A percentile compares a stretch with the other conserved stretches of the same genome.
These are phyloP conservation scores for Phytopythium ostracodes DNA, from an alignment of 352 stramenopile genomes.

Conservation along the genomic window DNA sequence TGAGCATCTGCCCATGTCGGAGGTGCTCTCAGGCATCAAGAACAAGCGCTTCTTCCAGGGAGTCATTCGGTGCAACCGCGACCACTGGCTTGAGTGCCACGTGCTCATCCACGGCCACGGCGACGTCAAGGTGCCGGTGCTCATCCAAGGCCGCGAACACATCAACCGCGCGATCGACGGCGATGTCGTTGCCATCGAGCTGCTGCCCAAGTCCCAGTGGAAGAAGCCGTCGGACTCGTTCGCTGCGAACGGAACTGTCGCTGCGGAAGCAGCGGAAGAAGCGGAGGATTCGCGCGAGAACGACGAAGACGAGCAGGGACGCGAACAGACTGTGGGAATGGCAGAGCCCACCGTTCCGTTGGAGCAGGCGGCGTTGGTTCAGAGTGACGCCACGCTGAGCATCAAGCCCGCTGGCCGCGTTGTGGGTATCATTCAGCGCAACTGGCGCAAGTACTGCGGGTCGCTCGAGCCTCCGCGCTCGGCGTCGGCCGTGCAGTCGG, in stretches of 20 bases:
- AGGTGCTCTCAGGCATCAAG: slow-evolving; percentile 83
- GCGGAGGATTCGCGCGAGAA: slow-evolving; percentile 39
- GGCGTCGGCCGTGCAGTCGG: slow-evolving; percentile 29
- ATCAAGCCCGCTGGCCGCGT: slow-evolving; percentile 78
- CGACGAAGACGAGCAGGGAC: slow-evolving; percentile 21
- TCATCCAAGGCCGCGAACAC: slow-evolving; percentile 75
- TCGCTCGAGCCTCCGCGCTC: slow-evolving; percentile 86
- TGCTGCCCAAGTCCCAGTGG: slow-evolving; percentile 85
- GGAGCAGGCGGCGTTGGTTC: slow-evolving; percentile 53
- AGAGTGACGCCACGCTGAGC: slow-evolving; percentile 43
- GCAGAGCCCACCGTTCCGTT: slow-evolving; percentile 64
- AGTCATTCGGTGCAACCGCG: slow-evolving; percentile 83
- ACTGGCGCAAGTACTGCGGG: slow-evolving; percentile 93
- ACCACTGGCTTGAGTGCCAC: slow-evolving; percentile 80
- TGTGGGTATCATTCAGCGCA: slow-evolving; percentile 90
- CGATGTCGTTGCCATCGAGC: slow-evolving; percentile 95
- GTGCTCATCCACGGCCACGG: slow-evolving; percentile 73
- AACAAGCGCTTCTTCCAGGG: slow-evolving; percentile 88
- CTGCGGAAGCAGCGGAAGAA: slow-evolving; percentile 33
- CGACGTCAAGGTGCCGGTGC: slow-evolving; percentile 59
- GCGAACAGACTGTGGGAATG: slow-evolving; percentile 30
- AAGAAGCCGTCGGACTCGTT: slow-evolving; percentile 76
- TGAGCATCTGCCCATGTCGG: slow-evolving; percentile 70
- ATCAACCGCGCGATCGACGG: slow-evolving; percentile 98
- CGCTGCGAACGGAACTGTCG: slow-evolving; percentile 35